Conservation (phyloP, 2,329 filamentous ascomycete species). For the Trichoderma breve region DNA sequence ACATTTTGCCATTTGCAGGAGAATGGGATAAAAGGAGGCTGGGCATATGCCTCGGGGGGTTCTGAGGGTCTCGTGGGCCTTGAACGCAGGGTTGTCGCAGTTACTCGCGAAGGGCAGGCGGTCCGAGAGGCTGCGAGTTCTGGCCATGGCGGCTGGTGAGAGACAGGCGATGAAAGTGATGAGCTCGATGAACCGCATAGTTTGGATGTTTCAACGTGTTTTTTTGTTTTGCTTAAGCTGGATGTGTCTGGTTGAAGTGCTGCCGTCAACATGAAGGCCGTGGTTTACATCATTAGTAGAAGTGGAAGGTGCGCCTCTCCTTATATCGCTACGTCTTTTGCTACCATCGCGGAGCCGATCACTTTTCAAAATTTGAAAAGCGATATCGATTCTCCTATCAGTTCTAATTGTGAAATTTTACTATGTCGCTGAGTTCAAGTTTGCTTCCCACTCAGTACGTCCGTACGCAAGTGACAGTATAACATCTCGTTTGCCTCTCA, state of each 20-base stretch:
- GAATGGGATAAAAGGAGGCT: neutral
- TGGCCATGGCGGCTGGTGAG: neutral
- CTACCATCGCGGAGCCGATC: no score
- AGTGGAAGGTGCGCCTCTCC: neutral
- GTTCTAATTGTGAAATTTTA: neutral
- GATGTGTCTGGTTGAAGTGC: neutral
- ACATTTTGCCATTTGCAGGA: neutral
- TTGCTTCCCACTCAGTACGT: neutral
- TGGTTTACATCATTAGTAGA: neutral
- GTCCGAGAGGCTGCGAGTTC: neutral
- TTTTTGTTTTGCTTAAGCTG: neutral
- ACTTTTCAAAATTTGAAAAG: neutral
- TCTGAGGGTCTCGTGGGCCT: neutral
- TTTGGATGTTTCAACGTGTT: neutral
- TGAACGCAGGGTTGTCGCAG: neutral
- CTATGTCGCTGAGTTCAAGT: no score
- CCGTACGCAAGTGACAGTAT: neutral
- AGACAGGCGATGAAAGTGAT: neutral
- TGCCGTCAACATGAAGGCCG: neutral
- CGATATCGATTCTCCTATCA: neutral
- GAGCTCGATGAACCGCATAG: neutral
- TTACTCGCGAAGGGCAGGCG: neutral
- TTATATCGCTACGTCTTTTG: neutral
- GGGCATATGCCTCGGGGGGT: neutral
- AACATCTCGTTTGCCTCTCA: neutral